A percentile compares a stretch with the other conserved stretches of the same genome.
Conservation (phyloP, 1,139 yeast species). For the Scheffersomyces stambukii region DNA sequence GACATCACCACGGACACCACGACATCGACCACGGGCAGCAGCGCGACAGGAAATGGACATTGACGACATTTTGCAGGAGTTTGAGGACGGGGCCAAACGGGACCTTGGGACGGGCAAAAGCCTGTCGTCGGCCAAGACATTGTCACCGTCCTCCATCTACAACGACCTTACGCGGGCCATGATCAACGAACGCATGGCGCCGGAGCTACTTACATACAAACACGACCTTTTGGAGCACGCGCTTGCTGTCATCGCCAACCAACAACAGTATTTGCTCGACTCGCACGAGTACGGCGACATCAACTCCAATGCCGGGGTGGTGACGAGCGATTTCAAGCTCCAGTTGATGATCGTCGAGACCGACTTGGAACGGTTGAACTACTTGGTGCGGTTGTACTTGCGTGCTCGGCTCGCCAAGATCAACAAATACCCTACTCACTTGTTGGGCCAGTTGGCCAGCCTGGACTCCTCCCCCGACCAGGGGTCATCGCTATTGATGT, state of each 20-base stretch:
- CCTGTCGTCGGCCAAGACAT: slow-evolving; percentile 14
- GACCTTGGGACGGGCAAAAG: too few relatives aligned
- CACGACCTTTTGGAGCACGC: slow-evolving; percentile 54
- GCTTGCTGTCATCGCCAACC: slow-evolving; percentile 56
- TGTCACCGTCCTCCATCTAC: slow-evolving; percentile 23
- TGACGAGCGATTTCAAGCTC: slow-evolving; percentile 65
- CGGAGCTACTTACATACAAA: slow-evolving; percentile 75
- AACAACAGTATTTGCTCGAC: slow-evolving; percentile 71
- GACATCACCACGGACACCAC: slow-evolving; percentile 2
- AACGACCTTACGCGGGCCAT: slow-evolving; percentile 57
- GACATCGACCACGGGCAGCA: too few relatives aligned
- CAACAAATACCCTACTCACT: slow-evolving; percentile 61
- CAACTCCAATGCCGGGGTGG: slow-evolving; percentile 35
- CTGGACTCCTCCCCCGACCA: slow-evolving; percentile 21
- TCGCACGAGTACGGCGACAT: slow-evolving; percentile 46
- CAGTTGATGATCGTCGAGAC: slow-evolving; percentile 83
- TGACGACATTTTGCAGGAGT: slow-evolving; percentile 64
- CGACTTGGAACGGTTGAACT: slow-evolving; percentile 84
- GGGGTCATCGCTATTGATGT: slow-evolving; percentile 41
- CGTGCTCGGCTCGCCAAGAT: slow-evolving; percentile 73
- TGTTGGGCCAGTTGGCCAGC: slow-evolving; percentile 28
- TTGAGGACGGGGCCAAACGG: slow-evolving; percentile 32
- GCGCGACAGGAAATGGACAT: too few relatives aligned
- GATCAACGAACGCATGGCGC: slow-evolving; percentile 82
- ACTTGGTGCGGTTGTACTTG: slow-evolving; percentile 71